These are phyloP conservation scores for Solanum bulbocastanum DNA, from an alignment of 257 asterid species.

Conservation along the genomic window DNA sequence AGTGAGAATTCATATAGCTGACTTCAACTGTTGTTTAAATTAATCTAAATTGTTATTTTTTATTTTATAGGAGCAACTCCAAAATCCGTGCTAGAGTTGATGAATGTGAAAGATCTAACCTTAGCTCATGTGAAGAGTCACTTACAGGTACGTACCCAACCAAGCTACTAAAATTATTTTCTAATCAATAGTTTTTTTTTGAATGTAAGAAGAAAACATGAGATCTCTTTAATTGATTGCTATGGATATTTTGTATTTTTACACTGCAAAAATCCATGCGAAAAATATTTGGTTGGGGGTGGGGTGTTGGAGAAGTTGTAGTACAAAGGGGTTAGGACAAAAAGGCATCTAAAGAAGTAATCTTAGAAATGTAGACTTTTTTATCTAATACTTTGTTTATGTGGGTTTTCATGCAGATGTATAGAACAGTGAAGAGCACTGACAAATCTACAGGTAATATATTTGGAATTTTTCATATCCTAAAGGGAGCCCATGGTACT, in stretches of 20 bases:
- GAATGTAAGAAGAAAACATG: background rate
- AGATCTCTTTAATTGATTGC: background rate
- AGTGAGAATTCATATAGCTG: background rate
- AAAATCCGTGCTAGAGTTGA: slow-evolving; percentile 76
- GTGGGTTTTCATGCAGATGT: slow-evolving; percentile 69
- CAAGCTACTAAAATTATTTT: too few species aligned
- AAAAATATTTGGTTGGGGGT: background rate
- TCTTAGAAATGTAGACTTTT: slow-evolving; percentile 22
- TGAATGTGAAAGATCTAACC: slow-evolving; percentile 92
- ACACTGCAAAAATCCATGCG: background rate
- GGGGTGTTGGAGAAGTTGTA: background rate
- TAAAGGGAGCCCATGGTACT: slow-evolving; percentile 25
- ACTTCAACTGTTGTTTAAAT: background rate
- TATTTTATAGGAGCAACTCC: slow-evolving; percentile 71
- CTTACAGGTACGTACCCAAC: slow-evolving; percentile 47
- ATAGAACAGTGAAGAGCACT: slow-evolving; percentile 95
- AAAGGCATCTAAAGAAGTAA: slow-evolving; percentile 34
- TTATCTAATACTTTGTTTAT: slow-evolving; percentile 2
- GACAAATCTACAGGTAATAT: slow-evolving; percentile 60
- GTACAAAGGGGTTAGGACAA: slow-evolving; percentile 35
- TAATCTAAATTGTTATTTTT: background rate
- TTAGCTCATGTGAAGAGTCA: slow-evolving; percentile 94
- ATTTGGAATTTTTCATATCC: slow-evolving; percentile 7
- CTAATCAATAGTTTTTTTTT: background rate
- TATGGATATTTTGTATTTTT: background rate